Percentiles rank a stretch among this genome's conserved stretches.
These are phyloP conservation scores for Russula virescens DNA, from an alignment of 768 basidiomycete species.

Conservation along the genomic window DNA sequence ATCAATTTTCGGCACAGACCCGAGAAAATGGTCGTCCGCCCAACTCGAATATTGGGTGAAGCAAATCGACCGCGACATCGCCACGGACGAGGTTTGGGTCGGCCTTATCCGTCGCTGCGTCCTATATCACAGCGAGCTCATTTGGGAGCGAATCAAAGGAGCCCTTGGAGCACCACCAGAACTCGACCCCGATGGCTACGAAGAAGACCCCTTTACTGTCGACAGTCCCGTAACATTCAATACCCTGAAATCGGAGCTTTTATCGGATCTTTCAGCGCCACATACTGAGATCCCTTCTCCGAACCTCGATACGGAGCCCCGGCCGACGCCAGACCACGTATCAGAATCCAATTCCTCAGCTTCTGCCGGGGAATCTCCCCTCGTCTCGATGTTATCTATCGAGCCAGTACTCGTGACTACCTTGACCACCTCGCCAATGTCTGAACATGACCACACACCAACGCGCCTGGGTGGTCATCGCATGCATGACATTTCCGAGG, in stretches of 20 bases:
- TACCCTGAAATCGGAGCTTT: constrained; percentile 3
- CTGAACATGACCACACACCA: constrained; percentile 26
- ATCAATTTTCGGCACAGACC: constrained; percentile 43
- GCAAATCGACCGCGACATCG: constrained; percentile 52
- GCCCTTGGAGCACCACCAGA: constrained; percentile 86
- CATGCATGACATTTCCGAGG: constrained; percentile 28
- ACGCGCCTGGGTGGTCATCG: constrained; percentile 38
- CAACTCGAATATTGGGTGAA: constrained; percentile 70
- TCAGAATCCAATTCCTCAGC: constrained; percentile 10
- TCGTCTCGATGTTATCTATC: constrained; percentile 33
- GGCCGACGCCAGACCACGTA: constrained; percentile 5
- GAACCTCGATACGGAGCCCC: not conserved
- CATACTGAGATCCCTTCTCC: not conserved
- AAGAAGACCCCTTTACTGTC: constrained; percentile 19
- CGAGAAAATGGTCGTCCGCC: constrained; percentile 62
- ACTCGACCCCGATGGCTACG: constrained; percentile 55
- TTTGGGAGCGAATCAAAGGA: constrained; percentile 88
- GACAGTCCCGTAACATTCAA: constrained; percentile 11
- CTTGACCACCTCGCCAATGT: constrained; percentile 28
- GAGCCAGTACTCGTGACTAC: constrained; percentile 48
- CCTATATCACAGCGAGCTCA: constrained; percentile 69
- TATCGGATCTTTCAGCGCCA: constrained; percentile 1
- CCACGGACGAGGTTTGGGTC: constrained; percentile 69
- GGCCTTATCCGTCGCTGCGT: constrained; percentile 69
- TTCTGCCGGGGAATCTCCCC: not conserved